Percentiles rank a stretch among this genome's conserved stretches.
These are phyloP conservation scores for Arthrobotrys conoides DNA, from an alignment of 2,329 filamentous ascomycete genomes.

Conservation along the genomic window DNA sequence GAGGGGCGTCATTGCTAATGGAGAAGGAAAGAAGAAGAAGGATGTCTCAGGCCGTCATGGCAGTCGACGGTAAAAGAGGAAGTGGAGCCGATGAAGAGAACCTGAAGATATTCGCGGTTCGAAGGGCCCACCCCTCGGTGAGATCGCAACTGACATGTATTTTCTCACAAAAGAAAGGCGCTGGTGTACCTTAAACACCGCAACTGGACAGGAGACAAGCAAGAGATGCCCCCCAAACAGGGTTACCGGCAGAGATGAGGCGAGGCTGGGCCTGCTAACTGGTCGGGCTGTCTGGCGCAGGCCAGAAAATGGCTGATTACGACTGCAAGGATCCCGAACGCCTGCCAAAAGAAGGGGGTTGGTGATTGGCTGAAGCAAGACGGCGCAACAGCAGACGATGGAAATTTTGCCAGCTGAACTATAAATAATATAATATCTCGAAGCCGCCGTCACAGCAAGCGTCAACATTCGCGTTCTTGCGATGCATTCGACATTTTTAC, in stretches of 20 bases:
- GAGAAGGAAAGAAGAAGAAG: slow-evolving; percentile 26
- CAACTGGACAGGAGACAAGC: slow-evolving; percentile 11
- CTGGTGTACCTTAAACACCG: slow-evolving; percentile 40
- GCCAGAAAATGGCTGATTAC: slow-evolving; percentile 60
- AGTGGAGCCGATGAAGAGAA: slow-evolving; percentile 41
- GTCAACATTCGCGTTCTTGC: not conserved
- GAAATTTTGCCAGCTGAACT: slow-evolving; percentile 34
- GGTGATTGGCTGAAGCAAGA: slow-evolving; percentile 55
- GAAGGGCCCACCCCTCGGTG: slow-evolving; percentile 42
- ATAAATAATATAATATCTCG: slow-evolving; percentile 37
- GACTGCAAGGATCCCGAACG: slow-evolving; percentile 53
- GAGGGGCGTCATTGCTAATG: slow-evolving; percentile 55
- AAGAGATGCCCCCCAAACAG: slow-evolving; percentile 52
- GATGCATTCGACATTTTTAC: slow-evolving; percentile 3
- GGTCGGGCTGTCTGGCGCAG: slow-evolving; percentile 38
- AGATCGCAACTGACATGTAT: slow-evolving; percentile 51
- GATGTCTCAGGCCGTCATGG: slow-evolving; percentile 49
- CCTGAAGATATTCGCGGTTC: slow-evolving; percentile 49
- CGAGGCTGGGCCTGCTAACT: slow-evolving; percentile 58
- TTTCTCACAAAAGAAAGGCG: slow-evolving; percentile 29
- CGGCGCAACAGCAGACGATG: slow-evolving; percentile 47
- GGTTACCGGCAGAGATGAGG: slow-evolving; percentile 54
- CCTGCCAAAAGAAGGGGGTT: slow-evolving; percentile 60
- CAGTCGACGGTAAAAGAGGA: slow-evolving; percentile 31
- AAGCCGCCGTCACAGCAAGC: slow-evolving; percentile 13